phyloP scores from a whole-genome alignment of 1,284 basidiomycete species.

The Mixia osmundae region DNA sequence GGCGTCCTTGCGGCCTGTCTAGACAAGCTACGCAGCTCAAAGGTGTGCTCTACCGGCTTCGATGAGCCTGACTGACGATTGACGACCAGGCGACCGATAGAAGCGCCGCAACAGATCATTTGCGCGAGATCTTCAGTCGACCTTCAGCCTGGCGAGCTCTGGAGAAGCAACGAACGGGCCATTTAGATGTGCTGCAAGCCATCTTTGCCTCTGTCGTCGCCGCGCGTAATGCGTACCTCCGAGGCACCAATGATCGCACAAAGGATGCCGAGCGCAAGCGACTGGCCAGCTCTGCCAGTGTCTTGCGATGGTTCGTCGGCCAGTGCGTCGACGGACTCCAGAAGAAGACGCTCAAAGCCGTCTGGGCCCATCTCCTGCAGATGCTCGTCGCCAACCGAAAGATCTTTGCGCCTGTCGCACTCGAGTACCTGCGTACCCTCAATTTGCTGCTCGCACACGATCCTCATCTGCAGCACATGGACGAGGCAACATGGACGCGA shows the following conservation, averaged over 20 bases:
- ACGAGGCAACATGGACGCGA: conserved; percentile 38
- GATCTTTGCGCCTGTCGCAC: conserved; percentile 39
- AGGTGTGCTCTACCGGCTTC: too few species aligned
- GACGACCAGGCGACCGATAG: too few species aligned
- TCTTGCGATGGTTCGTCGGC: conserved; percentile 45
- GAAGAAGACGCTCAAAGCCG: conserved; percentile 30
- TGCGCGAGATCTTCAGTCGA: too few species aligned
- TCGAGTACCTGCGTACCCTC: conserved; percentile 61
- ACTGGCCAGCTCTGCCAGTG: conserved; percentile 37
- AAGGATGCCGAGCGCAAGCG: conserved; percentile 33
- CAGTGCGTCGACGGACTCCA: conserved; percentile 32
- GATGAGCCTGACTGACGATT: too few species aligned
- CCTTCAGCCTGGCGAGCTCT: too few species aligned
- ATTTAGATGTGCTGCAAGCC: too few species aligned
- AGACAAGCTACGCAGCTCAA: too few species aligned
- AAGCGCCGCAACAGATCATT: too few species aligned
- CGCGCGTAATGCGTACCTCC: conserved; percentile 4
- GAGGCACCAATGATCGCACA: too few species aligned
- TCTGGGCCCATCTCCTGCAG: conserved; percentile 43
- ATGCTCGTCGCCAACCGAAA: conserved; percentile 32
- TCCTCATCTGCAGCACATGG: conserved; percentile 57
- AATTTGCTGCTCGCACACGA: conserved; percentile 36
- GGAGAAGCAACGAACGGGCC: too few species aligned
- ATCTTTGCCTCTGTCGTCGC: not conserved
- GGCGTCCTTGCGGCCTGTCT: too few species aligned